Percentiles rank a stretch among this genome's conserved stretches.
phyloP scores from a whole-genome alignment of 148 eudicot genomes.

The Spergularia marina region DNA sequence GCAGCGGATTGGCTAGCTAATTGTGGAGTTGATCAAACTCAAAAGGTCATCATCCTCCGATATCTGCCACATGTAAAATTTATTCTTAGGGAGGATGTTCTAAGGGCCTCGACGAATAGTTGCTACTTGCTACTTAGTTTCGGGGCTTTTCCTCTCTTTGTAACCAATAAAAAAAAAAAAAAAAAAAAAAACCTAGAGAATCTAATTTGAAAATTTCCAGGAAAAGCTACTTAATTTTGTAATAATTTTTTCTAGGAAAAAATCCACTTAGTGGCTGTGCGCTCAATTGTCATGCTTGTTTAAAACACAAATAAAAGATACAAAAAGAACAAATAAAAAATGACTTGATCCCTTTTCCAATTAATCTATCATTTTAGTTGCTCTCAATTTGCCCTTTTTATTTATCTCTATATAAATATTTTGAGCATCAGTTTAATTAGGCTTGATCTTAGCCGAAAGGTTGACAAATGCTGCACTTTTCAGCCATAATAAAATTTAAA shows the following conservation, averaged over 20 bases:
- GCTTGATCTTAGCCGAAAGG: constrained; percentile 16
- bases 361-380: background rate
- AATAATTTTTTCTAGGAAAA: background rate
- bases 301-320: background rate
- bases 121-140: no score
- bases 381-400: constrained; percentile 10
- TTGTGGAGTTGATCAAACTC: no score
- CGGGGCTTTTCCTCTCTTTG: no score
- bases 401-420: background rate
- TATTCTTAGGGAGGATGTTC: no score
- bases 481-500: background rate
- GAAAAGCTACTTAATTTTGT: no score
- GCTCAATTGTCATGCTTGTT: background rate
- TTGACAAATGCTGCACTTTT: constrained; percentile 15
- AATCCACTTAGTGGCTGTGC: background rate
- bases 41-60: no score
- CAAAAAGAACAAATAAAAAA: background rate
- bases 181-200: no score
- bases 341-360: background rate
- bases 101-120: no score
- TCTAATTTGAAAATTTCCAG: no score
- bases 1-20: no score
- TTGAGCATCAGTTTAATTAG: background rate
- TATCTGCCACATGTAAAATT: no score
- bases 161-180: no score